Percentiles rank a stretch among this genome's conserved stretches.
Conservation (phyloP, 2,329 filamentous ascomycete species). For the Sordariomycetes sp. region DNA sequence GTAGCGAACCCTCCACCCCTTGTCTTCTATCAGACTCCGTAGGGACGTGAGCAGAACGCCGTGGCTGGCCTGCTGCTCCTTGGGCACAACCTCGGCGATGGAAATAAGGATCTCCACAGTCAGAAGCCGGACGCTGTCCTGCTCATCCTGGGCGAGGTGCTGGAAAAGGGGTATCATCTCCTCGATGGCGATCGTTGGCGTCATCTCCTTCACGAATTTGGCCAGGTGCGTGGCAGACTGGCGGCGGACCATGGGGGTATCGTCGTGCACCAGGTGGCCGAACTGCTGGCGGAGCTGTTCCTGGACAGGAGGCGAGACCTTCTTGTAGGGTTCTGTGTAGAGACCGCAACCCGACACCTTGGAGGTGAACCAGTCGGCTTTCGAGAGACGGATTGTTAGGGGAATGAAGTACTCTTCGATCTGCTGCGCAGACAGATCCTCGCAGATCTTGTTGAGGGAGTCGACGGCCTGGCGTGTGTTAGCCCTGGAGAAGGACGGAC, state of each 20-base stretch:
- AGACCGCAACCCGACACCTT: conserved; percentile 97
- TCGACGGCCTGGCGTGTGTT: conserved; percentile 66
- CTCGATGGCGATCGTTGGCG: conserved; percentile 79
- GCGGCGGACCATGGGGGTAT: conserved; percentile 97
- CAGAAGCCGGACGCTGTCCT: conserved; percentile 91
- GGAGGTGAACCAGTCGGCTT: conserved; percentile 99
- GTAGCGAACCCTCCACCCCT: conserved; percentile 98
- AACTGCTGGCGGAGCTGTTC: conserved; percentile 89
- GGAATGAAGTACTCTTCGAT: conserved; percentile 97
- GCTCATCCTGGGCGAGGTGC: conserved; percentile 90
- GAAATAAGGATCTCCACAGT: conserved; percentile 95
- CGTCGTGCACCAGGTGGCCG: conserved; percentile 86
- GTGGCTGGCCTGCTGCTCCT: conserved; percentile 95
- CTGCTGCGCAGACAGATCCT: conserved; percentile 79
- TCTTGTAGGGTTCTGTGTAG: conserved; percentile 87
- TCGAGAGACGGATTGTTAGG: conserved; percentile 87
- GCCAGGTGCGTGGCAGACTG: conserved; percentile 93
- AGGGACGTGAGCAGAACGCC: conserved; percentile 85
- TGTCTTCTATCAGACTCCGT: conserved; percentile 92
- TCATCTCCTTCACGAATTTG: conserved; percentile 97
- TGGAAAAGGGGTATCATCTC: conserved; percentile 99
- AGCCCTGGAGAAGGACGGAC: neutral
- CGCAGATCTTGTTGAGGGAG: conserved; percentile 98
- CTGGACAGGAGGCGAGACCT: conserved; percentile 78
- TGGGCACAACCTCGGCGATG: conserved; percentile 93